Base-by-base conservation (phyloP, 768 basidiomycete genomes). In the Rhodotorula paludigena region DNA sequence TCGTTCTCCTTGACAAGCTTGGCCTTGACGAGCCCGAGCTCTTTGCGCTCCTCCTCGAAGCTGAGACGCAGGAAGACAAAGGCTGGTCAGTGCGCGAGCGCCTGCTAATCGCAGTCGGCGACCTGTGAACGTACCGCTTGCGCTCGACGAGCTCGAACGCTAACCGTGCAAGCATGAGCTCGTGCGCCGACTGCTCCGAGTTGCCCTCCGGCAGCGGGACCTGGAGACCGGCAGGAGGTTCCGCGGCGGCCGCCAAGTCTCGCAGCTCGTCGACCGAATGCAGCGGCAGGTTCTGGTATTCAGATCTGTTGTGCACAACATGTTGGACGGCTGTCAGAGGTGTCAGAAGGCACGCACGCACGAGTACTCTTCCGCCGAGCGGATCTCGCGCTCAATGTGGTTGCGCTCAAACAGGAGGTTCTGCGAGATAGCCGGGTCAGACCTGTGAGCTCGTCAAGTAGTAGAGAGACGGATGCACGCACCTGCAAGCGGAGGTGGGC, bases 401-500 rank as follows among this genome's bases (percentile, higher is more conserved):
- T 89, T 83, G 76, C 89, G 90, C 79, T 93, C 90, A 73, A 92
- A 93, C 56, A 88, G 82, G 42, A 92, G 81, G 71, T 93, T 93
- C 79, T 93, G 90, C 38, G 21, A 5, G 16, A 1, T 9, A 28
- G 39, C 2, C 3, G 8, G 28, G 35, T 23, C 8, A 33, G n/a
- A 7, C 4, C 20, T 28, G 45, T 11, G 11, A 6, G 23, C 15
- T 8, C 55, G 25, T 23, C 9, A 36, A 32, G 20, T 36, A 12
- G 2, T 12, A 28, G 25, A 25, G 32, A 38, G 15, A n/a, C 11
- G 36, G 8, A 15, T 5, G n/a, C 8, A 38, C 68, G 32, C 23
- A 68, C 71, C 63, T 72, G 71, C 28, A 72, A 39, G 44, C 71
- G 33, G 45, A 93, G 85, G 78, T 90, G 86, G 0, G 89, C 87